Evolutionary conservation across 2,329 filamentous ascomycete genomes (phyloP).

Genomic region (Alternaria triticina): DNA sequence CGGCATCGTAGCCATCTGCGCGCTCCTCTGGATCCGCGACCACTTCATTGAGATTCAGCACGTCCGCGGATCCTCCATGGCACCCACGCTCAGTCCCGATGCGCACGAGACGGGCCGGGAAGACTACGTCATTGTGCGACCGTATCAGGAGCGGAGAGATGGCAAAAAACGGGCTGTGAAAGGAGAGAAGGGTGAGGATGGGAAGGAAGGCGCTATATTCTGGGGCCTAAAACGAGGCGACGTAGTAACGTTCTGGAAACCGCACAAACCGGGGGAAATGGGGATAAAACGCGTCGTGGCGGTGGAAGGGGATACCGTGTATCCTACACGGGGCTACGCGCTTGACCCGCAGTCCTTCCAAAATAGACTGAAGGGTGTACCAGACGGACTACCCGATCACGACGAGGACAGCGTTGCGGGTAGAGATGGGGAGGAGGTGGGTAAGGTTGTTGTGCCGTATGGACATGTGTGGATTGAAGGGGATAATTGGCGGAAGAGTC

Average conservation of each 20-base stretch:
- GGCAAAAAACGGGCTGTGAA: background rate
- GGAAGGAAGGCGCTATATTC: background rate
- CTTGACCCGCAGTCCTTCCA: constrained; percentile 38
- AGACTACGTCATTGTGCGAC: constrained; percentile 50
- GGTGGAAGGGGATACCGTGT: constrained; percentile 78
- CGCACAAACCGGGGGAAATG: constrained; percentile 70
- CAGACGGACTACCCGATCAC: constrained; percentile 37
- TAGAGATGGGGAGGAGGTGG: constrained; percentile 14
- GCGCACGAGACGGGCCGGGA: constrained; percentile 47
- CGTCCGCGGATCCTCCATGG: constrained; percentile 53
- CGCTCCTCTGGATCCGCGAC: constrained; percentile 49
- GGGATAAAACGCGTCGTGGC: constrained; percentile 85
- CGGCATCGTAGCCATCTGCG: constrained; percentile 19
- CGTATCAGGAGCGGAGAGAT: constrained; percentile 6
- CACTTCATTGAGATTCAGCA: constrained; percentile 45
- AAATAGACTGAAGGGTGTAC: constrained; percentile 24
- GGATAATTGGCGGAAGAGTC: constrained; percentile 74
- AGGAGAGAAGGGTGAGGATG: background rate
- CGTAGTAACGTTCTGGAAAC: constrained; percentile 57
- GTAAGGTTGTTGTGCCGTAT: constrained; percentile 69
- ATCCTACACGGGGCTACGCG: constrained; percentile 53
- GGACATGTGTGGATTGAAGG: constrained; percentile 97
- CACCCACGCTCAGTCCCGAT: constrained; percentile 53
- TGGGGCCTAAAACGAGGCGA: constrained; percentile 50
- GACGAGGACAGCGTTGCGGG: constrained; percentile 23